These are phyloP conservation scores for Trichoderma atrobrunneum DNA, from an alignment of 2,329 filamentous ascomycete species.

Conservation along the genomic window DNA sequence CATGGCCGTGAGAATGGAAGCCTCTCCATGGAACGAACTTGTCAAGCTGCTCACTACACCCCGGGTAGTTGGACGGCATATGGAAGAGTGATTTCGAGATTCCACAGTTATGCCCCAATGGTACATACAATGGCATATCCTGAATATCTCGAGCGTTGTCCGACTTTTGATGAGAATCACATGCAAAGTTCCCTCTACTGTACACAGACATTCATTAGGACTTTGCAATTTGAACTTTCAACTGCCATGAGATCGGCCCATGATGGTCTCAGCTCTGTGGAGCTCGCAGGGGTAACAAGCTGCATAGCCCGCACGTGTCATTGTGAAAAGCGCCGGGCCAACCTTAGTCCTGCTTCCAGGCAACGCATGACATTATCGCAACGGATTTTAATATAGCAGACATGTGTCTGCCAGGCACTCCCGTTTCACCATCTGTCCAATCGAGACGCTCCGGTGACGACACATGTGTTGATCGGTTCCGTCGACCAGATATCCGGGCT, in stretches of 20 bases:
- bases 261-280: conserved; percentile 9
- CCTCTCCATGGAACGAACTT: not conserved
- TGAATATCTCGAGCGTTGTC: not conserved
- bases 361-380: not conserved
- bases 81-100: not conserved
- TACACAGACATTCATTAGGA: not conserved
- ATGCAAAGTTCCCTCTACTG: not conserved
- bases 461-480: conserved; percentile 7
- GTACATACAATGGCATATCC: not conserved
- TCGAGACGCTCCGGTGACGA: conserved; percentile 4
- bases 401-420: conserved; percentile 14
- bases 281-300: not conserved
- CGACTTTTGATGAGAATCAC: not conserved
- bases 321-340: not conserved
- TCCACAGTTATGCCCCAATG: not conserved
- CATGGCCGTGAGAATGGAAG: not conserved
- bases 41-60: not conserved
- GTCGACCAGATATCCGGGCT: not conserved
- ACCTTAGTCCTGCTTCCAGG: not conserved
- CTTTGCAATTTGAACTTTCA: not conserved
- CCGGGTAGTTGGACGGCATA: not conserved
- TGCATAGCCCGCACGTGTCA: not conserved
- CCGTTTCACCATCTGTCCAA: not conserved
- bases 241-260: not conserved
- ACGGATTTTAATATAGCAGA: not conserved